These are phyloP conservation scores for Chlorella sp. DNA, from an alignment of 139 green algal genomes.

Conservation along the genomic window DNA sequence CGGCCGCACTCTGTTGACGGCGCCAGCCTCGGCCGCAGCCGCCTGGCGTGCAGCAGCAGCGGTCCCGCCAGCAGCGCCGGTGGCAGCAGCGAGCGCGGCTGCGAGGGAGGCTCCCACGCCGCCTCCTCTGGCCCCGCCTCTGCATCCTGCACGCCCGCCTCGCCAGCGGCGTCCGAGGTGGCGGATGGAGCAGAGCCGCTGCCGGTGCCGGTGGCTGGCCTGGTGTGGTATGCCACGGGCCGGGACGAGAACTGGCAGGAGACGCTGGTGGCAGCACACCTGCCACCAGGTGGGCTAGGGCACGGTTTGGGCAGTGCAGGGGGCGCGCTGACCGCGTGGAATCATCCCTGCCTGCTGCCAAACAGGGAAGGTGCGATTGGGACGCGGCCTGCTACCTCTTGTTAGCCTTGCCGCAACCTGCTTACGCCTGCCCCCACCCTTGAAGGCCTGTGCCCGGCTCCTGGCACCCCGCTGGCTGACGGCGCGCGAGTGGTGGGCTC, in stretches of 20 bases:
- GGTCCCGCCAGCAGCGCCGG: not conserved
- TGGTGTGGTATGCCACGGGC: constrained; percentile 38
- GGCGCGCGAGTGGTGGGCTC: constrained; percentile 8
- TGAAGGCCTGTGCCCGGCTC: not conserved
- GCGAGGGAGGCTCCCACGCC: not conserved
- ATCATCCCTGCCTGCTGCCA: not conserved
- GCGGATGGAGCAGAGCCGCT: constrained; percentile 6
- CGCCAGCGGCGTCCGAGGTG: not conserved
- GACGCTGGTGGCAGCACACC: constrained; percentile 34
- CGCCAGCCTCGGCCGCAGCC: not conserved
- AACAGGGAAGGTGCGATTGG: not conserved
- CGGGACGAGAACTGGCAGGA: constrained; percentile 43
- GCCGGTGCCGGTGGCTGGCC: constrained; percentile 33
- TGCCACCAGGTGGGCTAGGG: constrained; percentile 5
- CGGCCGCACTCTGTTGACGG: constrained; percentile 4
- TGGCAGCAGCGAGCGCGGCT: not conserved
- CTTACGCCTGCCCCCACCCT: not conserved
- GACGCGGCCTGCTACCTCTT: not conserved
- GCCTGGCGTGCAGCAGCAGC: not conserved
- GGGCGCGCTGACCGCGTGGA: not conserved
- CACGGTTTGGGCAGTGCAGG: not conserved
- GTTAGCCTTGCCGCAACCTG: too few relatives aligned
- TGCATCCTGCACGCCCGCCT: not conserved
- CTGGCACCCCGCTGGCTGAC: constrained; percentile 2
- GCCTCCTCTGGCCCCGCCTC: not conserved